A percentile compares a stretch with the other conserved stretches of the same genome.
phyloP scores from a whole-genome alignment of 2,329 filamentous ascomycete genomes.

The Paraconiothyrium brasiliense region DNA sequence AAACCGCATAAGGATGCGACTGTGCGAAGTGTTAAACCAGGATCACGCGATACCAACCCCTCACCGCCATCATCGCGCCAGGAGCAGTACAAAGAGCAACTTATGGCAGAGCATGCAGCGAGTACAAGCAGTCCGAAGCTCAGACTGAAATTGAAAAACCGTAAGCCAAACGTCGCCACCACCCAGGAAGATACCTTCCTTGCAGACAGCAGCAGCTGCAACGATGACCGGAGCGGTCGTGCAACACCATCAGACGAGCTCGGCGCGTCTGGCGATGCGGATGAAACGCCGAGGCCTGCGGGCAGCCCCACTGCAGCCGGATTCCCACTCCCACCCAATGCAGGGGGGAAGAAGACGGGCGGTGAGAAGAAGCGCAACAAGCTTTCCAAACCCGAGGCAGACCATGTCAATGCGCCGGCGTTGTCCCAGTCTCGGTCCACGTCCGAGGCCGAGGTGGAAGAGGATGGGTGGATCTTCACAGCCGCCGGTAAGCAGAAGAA shows the following conservation, averaged over 20 bases:
- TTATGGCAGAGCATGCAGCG: slow-evolving; percentile 33
- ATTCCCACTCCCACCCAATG: slow-evolving; percentile 22
- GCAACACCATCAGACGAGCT: slow-evolving; percentile 40
- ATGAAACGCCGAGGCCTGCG: slow-evolving; percentile 41
- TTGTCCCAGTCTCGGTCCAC: slow-evolving; percentile 36
- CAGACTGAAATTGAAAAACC: slow-evolving; percentile 54
- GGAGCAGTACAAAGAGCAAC: slow-evolving; percentile 29
- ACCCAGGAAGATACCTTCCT: slow-evolving; percentile 60
- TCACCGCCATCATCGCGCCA: slow-evolving; percentile 28
- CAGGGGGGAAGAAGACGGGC: slow-evolving; percentile 31
- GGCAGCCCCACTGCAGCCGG: slow-evolving; percentile 42
- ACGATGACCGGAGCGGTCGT: slow-evolving; percentile 55
- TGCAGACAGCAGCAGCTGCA: slow-evolving; percentile 62
- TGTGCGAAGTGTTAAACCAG: slow-evolving; percentile 70
- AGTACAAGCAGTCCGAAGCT: slow-evolving; percentile 46
- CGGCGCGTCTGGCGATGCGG: slow-evolving; percentile 27
- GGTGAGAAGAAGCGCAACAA: slow-evolving; percentile 37
- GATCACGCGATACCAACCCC: slow-evolving; percentile 47
- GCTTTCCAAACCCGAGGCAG: slow-evolving; percentile 33
- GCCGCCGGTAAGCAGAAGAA: slow-evolving; percentile 37
- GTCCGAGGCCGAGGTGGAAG: slow-evolving; percentile 43
- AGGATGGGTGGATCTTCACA: slow-evolving; percentile 51
- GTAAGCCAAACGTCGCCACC: slow-evolving; percentile 30
- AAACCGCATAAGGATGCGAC: slow-evolving; percentile 75
- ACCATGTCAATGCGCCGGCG: slow-evolving; percentile 22